These are phyloP conservation scores for Mortierella sp. DNA, from an alignment of 371 early-diverging fungal species.

Conservation along the genomic window DNA sequence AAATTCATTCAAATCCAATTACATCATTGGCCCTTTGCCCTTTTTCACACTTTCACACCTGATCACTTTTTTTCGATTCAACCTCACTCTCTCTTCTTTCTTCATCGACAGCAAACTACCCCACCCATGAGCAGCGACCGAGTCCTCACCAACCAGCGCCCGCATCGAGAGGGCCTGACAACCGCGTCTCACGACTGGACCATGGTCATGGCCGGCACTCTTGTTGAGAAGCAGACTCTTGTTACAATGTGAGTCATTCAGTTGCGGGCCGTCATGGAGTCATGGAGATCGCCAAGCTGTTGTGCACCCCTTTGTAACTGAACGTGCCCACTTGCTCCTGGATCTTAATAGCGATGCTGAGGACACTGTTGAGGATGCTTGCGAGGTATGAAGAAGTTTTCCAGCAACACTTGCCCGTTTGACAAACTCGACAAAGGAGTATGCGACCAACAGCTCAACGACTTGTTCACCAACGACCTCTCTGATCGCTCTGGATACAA, in stretches of 20 bases:
- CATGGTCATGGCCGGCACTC: constrained; percentile 60
- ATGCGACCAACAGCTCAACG: no score
- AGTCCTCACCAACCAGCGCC: constrained; percentile 16
- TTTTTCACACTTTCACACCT: no score
- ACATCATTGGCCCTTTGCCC: no score
- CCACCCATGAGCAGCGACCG: constrained; percentile 17
- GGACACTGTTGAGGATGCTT: constrained; percentile 52
- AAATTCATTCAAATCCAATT: no score
- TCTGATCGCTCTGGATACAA: no score
- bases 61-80: not conserved
- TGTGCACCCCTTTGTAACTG: not conserved
- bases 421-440: no score
- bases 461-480: no score
- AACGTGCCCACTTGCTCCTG: not conserved
- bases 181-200: constrained; percentile 66
- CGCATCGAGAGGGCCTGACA: constrained; percentile 64
- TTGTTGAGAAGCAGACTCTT: constrained; percentile 62
- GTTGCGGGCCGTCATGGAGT: not conserved
- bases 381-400: constrained; percentile 42
- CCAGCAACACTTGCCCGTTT: no score
- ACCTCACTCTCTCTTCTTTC: not conserved
- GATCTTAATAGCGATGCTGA: constrained; percentile 41
- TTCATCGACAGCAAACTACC: not conserved
- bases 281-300: no score
- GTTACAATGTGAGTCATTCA: constrained; percentile 61